These are phyloP conservation scores for Salpingoeca rosetta DNA, from an alignment of 78 protist species.

Conservation along the genomic window DNA sequence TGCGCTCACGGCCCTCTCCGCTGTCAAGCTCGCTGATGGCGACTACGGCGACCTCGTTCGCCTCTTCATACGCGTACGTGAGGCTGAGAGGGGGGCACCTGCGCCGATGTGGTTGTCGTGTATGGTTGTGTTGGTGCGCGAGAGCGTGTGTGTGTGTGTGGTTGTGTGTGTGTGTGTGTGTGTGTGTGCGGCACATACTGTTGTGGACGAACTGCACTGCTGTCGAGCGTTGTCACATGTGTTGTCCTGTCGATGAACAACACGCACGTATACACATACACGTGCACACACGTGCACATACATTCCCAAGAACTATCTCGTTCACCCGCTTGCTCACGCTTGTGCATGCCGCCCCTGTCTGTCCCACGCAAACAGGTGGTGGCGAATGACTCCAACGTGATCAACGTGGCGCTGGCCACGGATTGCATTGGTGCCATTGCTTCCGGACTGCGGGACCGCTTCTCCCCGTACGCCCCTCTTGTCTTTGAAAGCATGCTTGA, in stretches of 20 bases:
- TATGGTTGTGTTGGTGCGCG: no score
- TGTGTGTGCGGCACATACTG: no score
- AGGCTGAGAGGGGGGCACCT: no score
- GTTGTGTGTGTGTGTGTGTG: no score
- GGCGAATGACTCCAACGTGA: not conserved
- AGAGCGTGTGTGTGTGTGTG: no score
- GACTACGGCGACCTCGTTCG: constrained; percentile 7
- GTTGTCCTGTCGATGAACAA: not conserved
- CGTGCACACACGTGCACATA: no score
- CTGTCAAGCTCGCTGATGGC: not conserved
- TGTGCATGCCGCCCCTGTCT: no score
- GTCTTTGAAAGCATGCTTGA: not conserved
- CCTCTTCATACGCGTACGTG: no score
- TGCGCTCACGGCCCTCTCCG: not conserved
- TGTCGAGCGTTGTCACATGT: not conserved
- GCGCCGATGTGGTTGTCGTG: no score
- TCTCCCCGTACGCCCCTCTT: not conserved
- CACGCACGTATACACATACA: not conserved
- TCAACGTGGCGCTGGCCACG: constrained; percentile 2
- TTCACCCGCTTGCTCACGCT: no score
- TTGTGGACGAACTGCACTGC: not conserved
- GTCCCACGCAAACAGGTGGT: no score
- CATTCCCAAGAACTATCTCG: no score
- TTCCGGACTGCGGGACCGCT: not conserved
- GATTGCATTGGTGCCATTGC: not conserved